These are phyloP conservation scores for Penicillium egyptiacum DNA, from an alignment of 495 filamentous ascomycete genomes.

Conservation along the genomic window DNA sequence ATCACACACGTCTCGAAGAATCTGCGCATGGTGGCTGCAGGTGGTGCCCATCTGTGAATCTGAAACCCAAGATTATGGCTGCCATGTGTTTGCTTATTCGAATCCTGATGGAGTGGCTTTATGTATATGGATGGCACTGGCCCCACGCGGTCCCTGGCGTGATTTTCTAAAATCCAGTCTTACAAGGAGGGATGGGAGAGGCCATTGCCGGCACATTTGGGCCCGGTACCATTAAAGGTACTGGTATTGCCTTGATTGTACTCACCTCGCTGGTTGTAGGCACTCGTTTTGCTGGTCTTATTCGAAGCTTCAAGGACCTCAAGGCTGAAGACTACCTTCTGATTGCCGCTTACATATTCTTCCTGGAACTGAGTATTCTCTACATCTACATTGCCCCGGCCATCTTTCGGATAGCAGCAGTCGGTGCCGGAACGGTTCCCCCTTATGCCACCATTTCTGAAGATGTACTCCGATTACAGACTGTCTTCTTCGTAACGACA, in stretches of 20 bases:
- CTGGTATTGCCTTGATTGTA: conserved; percentile 31
- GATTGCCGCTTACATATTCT: conserved; percentile 29
- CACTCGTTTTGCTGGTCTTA: conserved; percentile 18
- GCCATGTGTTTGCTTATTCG: not conserved
- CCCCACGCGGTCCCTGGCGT: not conserved
- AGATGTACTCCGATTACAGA: conserved; percentile 30
- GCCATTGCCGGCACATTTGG: conserved; percentile 6
- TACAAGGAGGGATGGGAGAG: not conserved
- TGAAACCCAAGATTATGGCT: not conserved
- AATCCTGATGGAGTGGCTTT: not conserved
- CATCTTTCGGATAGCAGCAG: conserved; percentile 26
- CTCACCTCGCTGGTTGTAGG: conserved; percentile 28
- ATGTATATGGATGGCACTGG: conserved; percentile 10
- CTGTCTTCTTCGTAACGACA: conserved; percentile 44
- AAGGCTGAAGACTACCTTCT: conserved; percentile 35
- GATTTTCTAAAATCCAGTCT: not conserved
- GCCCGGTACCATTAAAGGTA: conserved; percentile 19
- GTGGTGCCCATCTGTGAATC: not conserved
- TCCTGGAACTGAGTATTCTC: conserved; percentile 32
- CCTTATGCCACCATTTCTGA: conserved; percentile 25
- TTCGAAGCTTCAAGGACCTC: conserved; percentile 17
- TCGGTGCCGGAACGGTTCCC: conserved; percentile 3
- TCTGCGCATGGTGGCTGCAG: no score
- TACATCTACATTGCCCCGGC: conserved; percentile 38
- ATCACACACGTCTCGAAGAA: no score